Evolutionary conservation across 1,284 basidiomycete genomes (phyloP), one percentile per base, ranked within the genome.

Genomic region (Irpex sp.): DNA sequence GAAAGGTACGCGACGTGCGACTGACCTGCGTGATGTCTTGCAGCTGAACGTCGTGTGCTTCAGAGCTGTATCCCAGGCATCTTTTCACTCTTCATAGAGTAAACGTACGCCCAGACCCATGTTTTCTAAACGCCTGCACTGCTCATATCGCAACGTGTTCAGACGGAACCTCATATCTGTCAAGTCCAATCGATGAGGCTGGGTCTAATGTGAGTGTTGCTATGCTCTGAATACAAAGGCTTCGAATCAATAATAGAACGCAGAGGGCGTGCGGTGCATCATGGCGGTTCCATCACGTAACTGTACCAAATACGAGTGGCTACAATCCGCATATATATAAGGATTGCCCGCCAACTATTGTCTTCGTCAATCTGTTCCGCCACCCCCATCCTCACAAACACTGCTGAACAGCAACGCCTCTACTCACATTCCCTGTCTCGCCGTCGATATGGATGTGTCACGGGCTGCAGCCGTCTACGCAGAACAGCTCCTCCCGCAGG

Each of bases 401-500:
- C 44, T 36, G 34, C 7, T 7, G 34, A 36, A 36, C 34, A 36
- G 34, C 8, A 8, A 36, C 34, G 34, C 7, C 34, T 36, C 34
- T 36, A 36, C 34, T 8, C 34, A 36, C 7, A 36, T 36, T 8
- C 8, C 34, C 34, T 36, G 34, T 36, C 34, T 36, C 34, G 2
- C 34, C 34, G 34, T 36, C 34, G 34, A 8, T 36, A 36, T 36
- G 34, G 34, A 36, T 36, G 2, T 36, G 34, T 36, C 44, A 1
- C 13, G 1, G 15, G 51, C 51, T 21, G 51, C 51, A 21, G 21
- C 21, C 11, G 36, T 62, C 4, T 63, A 63, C 40, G 62, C 62
- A 15, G 58, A 63, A 38, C 37, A 57, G 38, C 62, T 63, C 21
- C 8, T 48, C 44, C 15, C 13, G 13, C 31, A 8, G 11, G 65